These are phyloP conservation scores for Piloderma croceum DNA, from an alignment of 768 basidiomycete genomes.

Conservation along the genomic window DNA sequence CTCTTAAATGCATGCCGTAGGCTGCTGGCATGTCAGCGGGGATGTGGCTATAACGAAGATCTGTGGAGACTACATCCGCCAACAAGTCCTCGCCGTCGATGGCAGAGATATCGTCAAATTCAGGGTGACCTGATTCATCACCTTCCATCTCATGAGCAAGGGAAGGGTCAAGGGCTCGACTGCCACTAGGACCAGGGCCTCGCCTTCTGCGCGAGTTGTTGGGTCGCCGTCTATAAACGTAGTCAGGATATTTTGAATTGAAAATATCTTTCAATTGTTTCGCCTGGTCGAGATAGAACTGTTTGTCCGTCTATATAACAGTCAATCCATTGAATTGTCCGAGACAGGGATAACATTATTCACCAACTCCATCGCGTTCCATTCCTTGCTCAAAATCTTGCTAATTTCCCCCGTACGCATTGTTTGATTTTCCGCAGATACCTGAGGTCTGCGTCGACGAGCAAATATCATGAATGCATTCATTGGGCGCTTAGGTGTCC, in stretches of 20 bases:
- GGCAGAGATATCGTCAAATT: conserved; percentile 36
- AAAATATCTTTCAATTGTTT: conserved; percentile 82
- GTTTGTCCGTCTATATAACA: conserved; percentile 72
- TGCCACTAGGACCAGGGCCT: conserved; percentile 30
- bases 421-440: conserved; percentile 80
- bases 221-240: conserved; percentile 81
- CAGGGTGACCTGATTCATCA: conserved; percentile 18
- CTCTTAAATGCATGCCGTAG: no score
- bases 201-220: conserved; percentile 77
- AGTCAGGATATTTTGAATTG: conserved; percentile 83
- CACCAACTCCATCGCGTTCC: conserved; percentile 75
- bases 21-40: no score
- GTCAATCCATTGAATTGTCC: no score
- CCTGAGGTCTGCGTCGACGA: conserved; percentile 73
- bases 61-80: no score
- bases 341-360: conserved; percentile 26
- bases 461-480: conserved; percentile 95
- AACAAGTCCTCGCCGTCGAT: no score
- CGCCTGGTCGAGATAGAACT: conserved; percentile 84
- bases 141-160: conserved; percentile 29
- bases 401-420: conserved; percentile 89
- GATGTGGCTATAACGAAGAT: no score
- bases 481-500: conserved; percentile 87
- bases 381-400: conserved; percentile 83
- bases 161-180: conserved; percentile 25